A percentile compares a stretch with the other conserved stretches of the same genome.
Evolutionary conservation across 345 rosid genomes (phyloP).

Genomic region (Euclidium syriacum): DNA sequence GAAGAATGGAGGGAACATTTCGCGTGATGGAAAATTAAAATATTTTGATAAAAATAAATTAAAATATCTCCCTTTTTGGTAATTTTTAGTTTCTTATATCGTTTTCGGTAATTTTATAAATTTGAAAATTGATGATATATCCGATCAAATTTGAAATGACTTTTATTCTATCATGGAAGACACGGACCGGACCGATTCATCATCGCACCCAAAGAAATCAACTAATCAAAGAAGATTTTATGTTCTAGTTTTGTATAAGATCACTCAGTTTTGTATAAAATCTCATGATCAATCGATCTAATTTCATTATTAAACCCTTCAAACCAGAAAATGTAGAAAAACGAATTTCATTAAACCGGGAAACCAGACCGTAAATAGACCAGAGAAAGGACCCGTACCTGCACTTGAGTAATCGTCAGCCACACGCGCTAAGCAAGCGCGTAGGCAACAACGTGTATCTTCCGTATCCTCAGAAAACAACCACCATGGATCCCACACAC

Average conservation of each 20-base stretch:
- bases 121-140: neutral
- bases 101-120: neutral
- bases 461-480: constrained; percentile 30
- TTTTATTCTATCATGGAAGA: no score
- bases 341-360: neutral
- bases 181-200: no score
- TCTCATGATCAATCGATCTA: no score
- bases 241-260: no score
- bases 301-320: no score
- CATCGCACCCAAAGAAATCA: no score
- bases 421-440: constrained; percentile 29
- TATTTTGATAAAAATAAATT: no score
- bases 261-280: no score
- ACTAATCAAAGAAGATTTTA: no score
- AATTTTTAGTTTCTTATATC: no score
- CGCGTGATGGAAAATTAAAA: neutral
- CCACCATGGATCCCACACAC: constrained; percentile 34
- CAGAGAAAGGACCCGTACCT: neutral
- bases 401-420: neutral
- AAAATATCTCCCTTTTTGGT: neutral
- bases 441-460: constrained; percentile 20
- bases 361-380: neutral
- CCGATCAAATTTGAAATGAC: no score
- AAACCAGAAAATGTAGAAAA: neutral
- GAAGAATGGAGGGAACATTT: constrained; percentile 29